Base-by-base conservation (phyloP, 768 basidiomycete species). In the Cystoderma amianthinum region DNA sequence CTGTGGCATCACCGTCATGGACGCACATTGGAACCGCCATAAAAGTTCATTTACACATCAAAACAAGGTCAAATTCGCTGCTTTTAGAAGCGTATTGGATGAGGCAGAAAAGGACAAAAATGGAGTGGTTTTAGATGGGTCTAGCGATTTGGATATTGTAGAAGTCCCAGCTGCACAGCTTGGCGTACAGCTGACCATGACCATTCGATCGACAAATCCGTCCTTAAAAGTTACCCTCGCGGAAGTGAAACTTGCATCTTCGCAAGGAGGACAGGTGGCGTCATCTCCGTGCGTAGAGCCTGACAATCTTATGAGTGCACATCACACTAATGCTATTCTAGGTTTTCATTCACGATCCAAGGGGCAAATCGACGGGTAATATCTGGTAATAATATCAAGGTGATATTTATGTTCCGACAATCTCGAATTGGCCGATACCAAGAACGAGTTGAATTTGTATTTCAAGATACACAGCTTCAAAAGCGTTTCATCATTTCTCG, bases 61-160 rank as follows among this genome's bases (percentile, higher is more conserved):
- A 17, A 59, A 55, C 21, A 64, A 63, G 18, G 64, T 68, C 48
- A 48, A 43, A 5, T 76, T 64, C 43, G 46, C 64, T 0, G 51
- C 59, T 4, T 72, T 71, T 45, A 60, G 63, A 32, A 55, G 62
- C 1, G 71, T 65, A 0, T 41, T 78, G 11, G 72, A 76, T 9
- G 73, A 74, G 32, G 71, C 77, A 0, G 72, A 77, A 38, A 67
- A 64, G 32, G 77, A 81, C 45, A 77, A 76, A 39, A 61, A 79
- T 35, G 76, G 73, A 1, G 55, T 80, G 6, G 48, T 52, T 0
- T 54, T 82, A 2, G 55, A 61, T 3, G 69, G 68, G 1, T 55
- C 60, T 4, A 53, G 74, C 10, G 68, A 82, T 49, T 73, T 82
- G 38, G 77, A 66, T 2, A 59, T 80, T 25, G 51, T 82, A 3